A percentile compares a stretch with the other conserved stretches of the same genome.
These are phyloP conservation scores for Penicillium steckii DNA, from an alignment of 495 filamentous ascomycete genomes.

Conservation along the genomic window DNA sequence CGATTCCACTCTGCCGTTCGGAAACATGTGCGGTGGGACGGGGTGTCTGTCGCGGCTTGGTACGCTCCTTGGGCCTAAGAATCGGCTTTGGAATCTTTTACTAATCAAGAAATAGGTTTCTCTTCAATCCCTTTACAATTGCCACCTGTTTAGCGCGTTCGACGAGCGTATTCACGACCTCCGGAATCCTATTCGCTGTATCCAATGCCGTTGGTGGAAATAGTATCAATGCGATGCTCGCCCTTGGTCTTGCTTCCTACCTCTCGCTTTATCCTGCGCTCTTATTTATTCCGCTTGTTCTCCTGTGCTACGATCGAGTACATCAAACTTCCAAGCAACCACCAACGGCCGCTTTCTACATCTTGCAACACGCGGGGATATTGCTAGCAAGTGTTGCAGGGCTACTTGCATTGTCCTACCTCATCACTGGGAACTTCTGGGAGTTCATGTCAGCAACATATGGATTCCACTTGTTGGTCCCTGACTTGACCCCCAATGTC, in stretches of 20 bases:
- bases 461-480: constrained; percentile 84
- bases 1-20: constrained; percentile 74
- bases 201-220: constrained; percentile 77
- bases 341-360: constrained; percentile 43
- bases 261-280: constrained; percentile 89
- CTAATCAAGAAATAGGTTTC: constrained; percentile 55
- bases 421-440: constrained; percentile 76
- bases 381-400: constrained; percentile 46
- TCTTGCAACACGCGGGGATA: constrained; percentile 46
- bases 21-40: constrained; percentile 74
- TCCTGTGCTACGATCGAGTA: constrained; percentile 77
- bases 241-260: constrained; percentile 83
- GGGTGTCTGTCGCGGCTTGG: constrained; percentile 75
- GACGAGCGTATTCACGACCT: constrained; percentile 87
- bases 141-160: constrained; percentile 90
- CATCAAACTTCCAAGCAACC: constrained; percentile 16
- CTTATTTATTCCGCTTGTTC: constrained; percentile 75
- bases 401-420: constrained; percentile 68
- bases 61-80: constrained; percentile 33
- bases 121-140: constrained; percentile 95
- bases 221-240: constrained; percentile 75
- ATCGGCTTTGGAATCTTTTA: not conserved
- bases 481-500: constrained; percentile 91
- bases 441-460: constrained; percentile 88
- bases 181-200: constrained; percentile 80